Conservation (phyloP, 2,329 filamentous ascomycete species). For the Huntiella abstrusa region DNA sequence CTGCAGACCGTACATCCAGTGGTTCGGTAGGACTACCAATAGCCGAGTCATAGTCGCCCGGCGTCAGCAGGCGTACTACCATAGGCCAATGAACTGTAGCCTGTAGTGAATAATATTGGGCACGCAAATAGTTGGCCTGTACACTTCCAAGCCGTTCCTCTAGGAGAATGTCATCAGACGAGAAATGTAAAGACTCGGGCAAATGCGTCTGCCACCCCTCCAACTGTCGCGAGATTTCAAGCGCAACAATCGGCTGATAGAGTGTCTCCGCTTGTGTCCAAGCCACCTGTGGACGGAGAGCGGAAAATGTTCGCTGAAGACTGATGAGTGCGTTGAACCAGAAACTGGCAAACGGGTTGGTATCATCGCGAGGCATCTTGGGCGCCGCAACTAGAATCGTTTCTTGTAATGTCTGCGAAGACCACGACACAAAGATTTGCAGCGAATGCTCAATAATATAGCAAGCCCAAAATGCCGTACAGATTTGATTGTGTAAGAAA, state of each 20-base stretch:
- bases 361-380: background rate
- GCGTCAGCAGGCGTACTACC: constrained; percentile 12
- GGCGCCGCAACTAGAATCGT: background rate
- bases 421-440: constrained; percentile 13
- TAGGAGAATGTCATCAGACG: constrained; percentile 10
- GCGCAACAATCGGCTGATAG: constrained; percentile 12
- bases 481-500: constrained; percentile 11
- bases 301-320: constrained; percentile 13
- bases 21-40: background rate
- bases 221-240: constrained; percentile 13
- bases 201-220: constrained; percentile 12
- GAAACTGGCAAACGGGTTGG: constrained; percentile 10
- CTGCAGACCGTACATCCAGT: constrained; percentile 1
- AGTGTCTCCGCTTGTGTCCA: constrained; percentile 12
- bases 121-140: constrained; percentile 10
- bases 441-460: constrained; percentile 14
- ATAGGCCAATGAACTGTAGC: constrained; percentile 13
- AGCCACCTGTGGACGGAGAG: constrained; percentile 10
- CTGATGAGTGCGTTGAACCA: constrained; percentile 14
- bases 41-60: background rate
- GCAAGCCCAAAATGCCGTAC: constrained; percentile 14
- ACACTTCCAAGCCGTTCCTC: background rate
- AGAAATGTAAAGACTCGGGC: constrained; percentile 2
- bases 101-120: constrained; percentile 13
- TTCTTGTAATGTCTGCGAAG: constrained; percentile 12